Percentiles rank a stretch among this genome's conserved stretches.
phyloP scores from a whole-genome alignment of 345 rosid species.

The Populus ilicifolia region DNA sequence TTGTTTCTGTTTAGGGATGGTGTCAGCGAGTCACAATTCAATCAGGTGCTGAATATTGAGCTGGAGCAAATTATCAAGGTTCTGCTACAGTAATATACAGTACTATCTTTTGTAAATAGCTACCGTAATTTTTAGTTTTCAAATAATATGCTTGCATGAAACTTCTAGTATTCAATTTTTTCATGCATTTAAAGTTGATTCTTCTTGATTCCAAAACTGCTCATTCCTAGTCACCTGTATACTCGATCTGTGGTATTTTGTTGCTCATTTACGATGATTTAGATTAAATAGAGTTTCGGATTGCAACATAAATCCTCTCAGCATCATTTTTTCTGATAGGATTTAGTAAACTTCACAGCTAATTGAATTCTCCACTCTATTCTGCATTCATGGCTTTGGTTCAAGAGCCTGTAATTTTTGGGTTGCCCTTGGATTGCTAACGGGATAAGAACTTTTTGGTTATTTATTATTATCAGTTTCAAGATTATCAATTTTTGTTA shows the following conservation, averaged over 20 bases:
- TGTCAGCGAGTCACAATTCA: slow-evolving; percentile 88
- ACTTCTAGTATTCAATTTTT: not conserved
- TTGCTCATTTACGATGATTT: not conserved
- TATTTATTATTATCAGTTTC: not conserved
- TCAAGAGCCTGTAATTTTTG: not conserved
- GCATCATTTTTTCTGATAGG: not conserved
- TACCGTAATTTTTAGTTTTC: not conserved
- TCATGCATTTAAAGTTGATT: not conserved
- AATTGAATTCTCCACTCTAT: not conserved
- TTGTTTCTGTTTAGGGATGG: slow-evolving; percentile 63
- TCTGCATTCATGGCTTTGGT: not conserved
- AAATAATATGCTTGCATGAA: too few species aligned
- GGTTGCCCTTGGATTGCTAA: not conserved
- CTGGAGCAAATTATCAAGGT: slow-evolving; percentile 82
- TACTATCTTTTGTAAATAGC: not conserved
- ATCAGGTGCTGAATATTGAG: slow-evolving; percentile 78
- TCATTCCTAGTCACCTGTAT: too few species aligned
- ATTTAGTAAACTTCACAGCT: not conserved
- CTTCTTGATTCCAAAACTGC: too few species aligned
- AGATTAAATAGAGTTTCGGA: not conserved
- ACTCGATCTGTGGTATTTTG: too few species aligned
- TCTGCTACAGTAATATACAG: not conserved
- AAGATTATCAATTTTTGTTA: slow-evolving; percentile 1
- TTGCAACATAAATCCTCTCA: not conserved
- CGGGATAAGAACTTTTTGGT: not conserved